A percentile compares a stretch with the other conserved stretches of the same genome.
Conservation (phyloP, 2,329 filamentous ascomycete species). For the Blastomyces parvus region DNA sequence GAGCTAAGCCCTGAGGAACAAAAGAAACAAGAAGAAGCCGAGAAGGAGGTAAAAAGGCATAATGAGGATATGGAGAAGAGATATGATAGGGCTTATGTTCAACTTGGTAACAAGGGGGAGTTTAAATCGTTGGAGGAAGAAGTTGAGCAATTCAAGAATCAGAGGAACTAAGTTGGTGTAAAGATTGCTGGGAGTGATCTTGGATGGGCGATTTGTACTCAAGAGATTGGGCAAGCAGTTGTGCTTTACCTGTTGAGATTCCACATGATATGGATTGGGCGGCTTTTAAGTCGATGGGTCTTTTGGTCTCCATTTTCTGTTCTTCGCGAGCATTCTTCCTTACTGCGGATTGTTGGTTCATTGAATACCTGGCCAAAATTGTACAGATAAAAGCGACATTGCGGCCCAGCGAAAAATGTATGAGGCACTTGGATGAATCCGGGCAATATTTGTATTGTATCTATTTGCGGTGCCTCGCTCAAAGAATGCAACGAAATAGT, state of each 20-base stretch:
- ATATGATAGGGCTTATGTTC: slow-evolving; percentile 14
- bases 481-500: not conserved
- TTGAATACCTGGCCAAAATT: not conserved
- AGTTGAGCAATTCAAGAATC: slow-evolving; percentile 10
- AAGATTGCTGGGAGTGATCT: not conserved
- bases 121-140: slow-evolving; percentile 11
- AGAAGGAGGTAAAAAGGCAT: slow-evolving; percentile 15
- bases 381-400: not conserved
- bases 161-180: slow-evolving; percentile 10
- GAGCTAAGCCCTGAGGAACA: slow-evolving; percentile 14
- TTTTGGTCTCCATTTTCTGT: not conserved
- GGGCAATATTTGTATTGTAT: not conserved
- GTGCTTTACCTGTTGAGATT: not conserved
- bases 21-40: slow-evolving; percentile 7
- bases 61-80: slow-evolving; percentile 16
- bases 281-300: not conserved
- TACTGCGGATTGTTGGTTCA: not conserved
- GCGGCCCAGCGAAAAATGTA: not conserved
- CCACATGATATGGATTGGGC: not conserved
- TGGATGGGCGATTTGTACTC: not conserved
- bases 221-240: not conserved
- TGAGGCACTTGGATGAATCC: not conserved
- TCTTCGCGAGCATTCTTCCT: not conserved
- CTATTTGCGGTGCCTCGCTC: not conserved
- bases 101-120: slow-evolving; percentile 13